Base-by-base conservation (phyloP, 345 rosid genomes). In the Eutrema yunnanense region DNA sequence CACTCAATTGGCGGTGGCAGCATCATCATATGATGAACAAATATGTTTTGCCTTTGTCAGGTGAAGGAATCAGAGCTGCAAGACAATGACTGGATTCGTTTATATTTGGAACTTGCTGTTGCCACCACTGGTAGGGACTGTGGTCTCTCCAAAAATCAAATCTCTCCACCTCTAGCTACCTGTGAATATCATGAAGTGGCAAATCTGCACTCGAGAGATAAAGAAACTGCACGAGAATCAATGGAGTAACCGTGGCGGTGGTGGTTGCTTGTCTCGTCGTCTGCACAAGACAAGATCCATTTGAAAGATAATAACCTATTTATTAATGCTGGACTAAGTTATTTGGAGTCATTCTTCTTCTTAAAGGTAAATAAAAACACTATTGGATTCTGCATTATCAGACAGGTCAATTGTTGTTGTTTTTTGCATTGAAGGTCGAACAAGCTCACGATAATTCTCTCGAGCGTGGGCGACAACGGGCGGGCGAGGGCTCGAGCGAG, bases 391-490 rank as follows among this genome's bases (percentile, higher is more conserved):
- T 8, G 53, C 6, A 50, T 10, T 32, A 5, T 37, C 10, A 0
- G 60, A 27, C 13, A 19, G 32, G 29, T 71, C 13, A 73, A 47
- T 3, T 49, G 13, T 56, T 47, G 27, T 52, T 30, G 5, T 51
- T 54, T 52, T 9, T 57, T 13, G 5, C 9, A 46, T 51, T 58
- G 13, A 10, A 93, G 98, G 84, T 94, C 97, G 37, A 64, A 29
- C 67, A 95, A 80, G 88, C 83, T 86, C 65, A 96, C 93, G 13
- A 90, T 96, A 0, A 67, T 89, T 22, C 92, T 16, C 99, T 2
- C 82, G 65, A 76, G 96, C 22, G 22, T 19, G 22, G 19, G 22
- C 22, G 22, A 19, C 22, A 19, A 19, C 1, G 22, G 22, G 22
- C 22, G 22, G 22, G 22, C 22, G 22, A 19, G 22, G 1, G 22